Percentiles rank a stretch among this genome's conserved stretches.
These are phyloP conservation scores for Breynia disticha DNA, from an alignment of 441 rosid species.

Conservation along the genomic window DNA sequence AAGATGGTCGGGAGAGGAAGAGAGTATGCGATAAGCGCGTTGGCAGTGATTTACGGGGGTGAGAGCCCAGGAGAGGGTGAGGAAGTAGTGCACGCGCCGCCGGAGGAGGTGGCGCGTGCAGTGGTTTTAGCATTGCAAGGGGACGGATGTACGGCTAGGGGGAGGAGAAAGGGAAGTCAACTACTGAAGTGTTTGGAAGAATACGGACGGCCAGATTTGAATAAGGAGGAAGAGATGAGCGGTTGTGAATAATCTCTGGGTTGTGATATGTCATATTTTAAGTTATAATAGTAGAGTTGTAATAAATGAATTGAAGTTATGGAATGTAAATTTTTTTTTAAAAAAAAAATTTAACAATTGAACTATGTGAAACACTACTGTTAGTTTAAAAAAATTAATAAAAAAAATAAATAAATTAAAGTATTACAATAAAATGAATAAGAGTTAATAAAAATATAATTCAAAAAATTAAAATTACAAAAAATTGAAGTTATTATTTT, in stretches of 20 bases:
- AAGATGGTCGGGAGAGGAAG: conserved; percentile 64
- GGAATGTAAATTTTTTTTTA: too few relatives aligned
- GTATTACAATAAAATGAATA: too few relatives aligned
- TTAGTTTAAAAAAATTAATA: too few relatives aligned
- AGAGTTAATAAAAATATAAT: too few relatives aligned
- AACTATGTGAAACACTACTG: too few relatives aligned
- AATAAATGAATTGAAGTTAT: too few relatives aligned
- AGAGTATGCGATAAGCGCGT: conserved; percentile 73
- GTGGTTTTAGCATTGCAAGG: conserved; percentile 70
- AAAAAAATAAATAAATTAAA: too few relatives aligned
- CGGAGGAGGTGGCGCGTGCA: conserved; percentile 84
- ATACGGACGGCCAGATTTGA: conserved; percentile 44
- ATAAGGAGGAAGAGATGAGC: conserved; percentile 26
- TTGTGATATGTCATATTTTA: too few relatives aligned
- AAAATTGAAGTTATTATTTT: too few relatives aligned
- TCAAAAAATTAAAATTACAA: too few relatives aligned
- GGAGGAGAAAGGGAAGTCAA: conserved; percentile 69
- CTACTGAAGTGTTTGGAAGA: conserved; percentile 57
- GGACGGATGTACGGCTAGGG: conserved; percentile 71
- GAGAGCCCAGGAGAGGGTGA: conserved; percentile 16
- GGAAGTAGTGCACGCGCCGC: conserved; percentile 48
- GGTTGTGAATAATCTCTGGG: conserved; percentile 13
- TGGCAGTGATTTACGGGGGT: conserved; percentile 46
- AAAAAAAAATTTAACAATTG: too few relatives aligned
- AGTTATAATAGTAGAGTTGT: too few relatives aligned